phyloP scores from a whole-genome alignment of 441 rosid genomes.

The Populus hybrid region DNA sequence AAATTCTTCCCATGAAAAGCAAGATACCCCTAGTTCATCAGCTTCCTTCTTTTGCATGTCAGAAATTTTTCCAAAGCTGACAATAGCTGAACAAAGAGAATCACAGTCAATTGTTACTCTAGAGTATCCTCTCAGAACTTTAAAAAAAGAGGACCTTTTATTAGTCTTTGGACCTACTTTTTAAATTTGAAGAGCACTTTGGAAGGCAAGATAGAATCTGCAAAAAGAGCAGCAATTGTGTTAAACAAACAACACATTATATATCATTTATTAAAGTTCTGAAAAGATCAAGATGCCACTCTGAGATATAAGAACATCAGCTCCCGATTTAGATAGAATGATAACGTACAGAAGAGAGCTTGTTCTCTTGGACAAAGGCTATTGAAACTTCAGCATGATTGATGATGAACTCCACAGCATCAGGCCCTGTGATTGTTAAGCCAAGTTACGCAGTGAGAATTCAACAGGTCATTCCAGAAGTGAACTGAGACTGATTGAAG shows the following conservation, averaged over 20 bases:
- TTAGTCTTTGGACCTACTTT: constrained; percentile 50
- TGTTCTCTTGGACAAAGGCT: constrained; percentile 75
- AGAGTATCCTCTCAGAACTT: neutral
- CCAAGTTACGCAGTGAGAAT: neutral
- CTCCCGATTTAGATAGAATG: neutral
- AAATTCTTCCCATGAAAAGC: constrained; percentile 84
- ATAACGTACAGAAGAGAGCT: constrained; percentile 60
- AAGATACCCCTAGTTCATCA: constrained; percentile 55
- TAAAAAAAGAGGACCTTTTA: neutral
- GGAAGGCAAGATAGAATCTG: constrained; percentile 73
- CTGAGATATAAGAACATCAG: neutral
- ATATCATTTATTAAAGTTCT: neutral
- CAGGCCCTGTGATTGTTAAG: constrained; percentile 48
- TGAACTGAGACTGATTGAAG: neutral
- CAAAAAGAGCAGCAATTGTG: constrained; percentile 6
- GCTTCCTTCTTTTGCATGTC: constrained; percentile 63
- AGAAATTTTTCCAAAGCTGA: constrained; percentile 66
- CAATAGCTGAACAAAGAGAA: constrained; percentile 52
- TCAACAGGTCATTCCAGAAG: neutral
- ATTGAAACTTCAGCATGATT: constrained; percentile 88
- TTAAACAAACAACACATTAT: neutral
- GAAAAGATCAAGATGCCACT: neutral
- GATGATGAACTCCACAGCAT: constrained; percentile 85
- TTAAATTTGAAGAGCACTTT: constrained; percentile 55
- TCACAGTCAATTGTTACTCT: neutral